Evolutionary conservation across 106 monocot genomes (phyloP).

Genomic region (Gastrodia elata): DNA sequence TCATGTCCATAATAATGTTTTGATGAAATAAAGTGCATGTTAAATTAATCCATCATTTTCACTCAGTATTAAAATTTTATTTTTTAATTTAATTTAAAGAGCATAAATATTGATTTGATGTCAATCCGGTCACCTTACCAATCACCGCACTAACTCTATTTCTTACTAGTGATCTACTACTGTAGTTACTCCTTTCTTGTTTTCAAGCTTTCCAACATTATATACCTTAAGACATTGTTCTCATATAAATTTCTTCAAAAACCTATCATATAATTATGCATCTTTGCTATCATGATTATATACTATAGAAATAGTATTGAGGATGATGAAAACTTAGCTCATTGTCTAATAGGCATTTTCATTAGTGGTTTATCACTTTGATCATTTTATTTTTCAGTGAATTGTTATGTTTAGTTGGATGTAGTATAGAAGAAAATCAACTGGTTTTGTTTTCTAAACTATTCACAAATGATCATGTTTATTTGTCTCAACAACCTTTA

Average conservation of each 20-base stretch:
- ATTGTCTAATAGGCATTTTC: neutral
- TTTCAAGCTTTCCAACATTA: too few relatives aligned
- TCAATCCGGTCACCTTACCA: too few relatives aligned
- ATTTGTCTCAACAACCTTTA: neutral
- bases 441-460: neutral
- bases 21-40: neutral
- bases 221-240: neutral
- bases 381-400: neutral
- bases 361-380: neutral
- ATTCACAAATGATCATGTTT: neutral
- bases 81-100: too few relatives aligned
- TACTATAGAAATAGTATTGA: neutral
- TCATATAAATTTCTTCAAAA: neutral
- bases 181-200: too few relatives aligned
- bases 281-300: neutral
- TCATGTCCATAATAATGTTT: neutral
- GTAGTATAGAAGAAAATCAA: neutral
- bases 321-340: neutral
- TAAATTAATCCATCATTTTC: neutral
- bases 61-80: neutral
- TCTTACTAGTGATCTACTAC: too few relatives aligned
- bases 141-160: too few relatives aligned
- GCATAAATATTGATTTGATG: too few relatives aligned
- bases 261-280: neutral
- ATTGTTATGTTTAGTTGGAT: neutral